These are phyloP conservation scores for Massariosphaeria phaeospora DNA, from an alignment of 495 filamentous ascomycete species.

Conservation along the genomic window DNA sequence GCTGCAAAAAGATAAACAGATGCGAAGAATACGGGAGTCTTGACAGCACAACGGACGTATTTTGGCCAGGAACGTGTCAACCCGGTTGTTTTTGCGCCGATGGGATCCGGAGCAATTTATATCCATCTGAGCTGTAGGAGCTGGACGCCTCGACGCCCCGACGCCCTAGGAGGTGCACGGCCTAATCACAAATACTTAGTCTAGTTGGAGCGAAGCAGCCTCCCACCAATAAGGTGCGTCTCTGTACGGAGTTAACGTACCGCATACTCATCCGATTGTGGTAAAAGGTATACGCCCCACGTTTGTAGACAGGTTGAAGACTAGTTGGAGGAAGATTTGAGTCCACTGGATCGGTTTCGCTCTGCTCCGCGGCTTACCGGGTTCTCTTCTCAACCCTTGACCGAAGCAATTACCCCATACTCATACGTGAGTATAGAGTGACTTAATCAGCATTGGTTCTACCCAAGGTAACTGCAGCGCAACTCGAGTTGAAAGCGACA, in stretches of 20 bases:
- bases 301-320: background rate
- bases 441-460: slow-evolving; percentile 42
- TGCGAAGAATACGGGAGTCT: no score
- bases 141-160: background rate
- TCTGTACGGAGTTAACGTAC: background rate
- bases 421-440: slow-evolving; percentile 37
- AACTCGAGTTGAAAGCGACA: slow-evolving; percentile 37
- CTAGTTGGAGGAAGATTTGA: background rate
- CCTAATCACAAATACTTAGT: background rate
- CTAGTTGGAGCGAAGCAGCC: background rate
- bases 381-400: slow-evolving; percentile 5
- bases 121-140: no score
- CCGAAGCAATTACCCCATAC: slow-evolving; percentile 5
- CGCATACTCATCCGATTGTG: background rate
- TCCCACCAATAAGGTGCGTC: background rate
- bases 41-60: no score
- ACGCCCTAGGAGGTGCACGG: background rate
- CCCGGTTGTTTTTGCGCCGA: background rate
- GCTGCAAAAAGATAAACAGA: background rate
- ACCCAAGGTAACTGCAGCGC: slow-evolving; percentile 42
- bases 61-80: no score
- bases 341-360: background rate
- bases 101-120: background rate
- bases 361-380: background rate
- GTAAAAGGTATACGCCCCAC: background rate